Base-by-base conservation (phyloP, 75 land plant genomes). In the Cryptomeria japonica region DNA sequence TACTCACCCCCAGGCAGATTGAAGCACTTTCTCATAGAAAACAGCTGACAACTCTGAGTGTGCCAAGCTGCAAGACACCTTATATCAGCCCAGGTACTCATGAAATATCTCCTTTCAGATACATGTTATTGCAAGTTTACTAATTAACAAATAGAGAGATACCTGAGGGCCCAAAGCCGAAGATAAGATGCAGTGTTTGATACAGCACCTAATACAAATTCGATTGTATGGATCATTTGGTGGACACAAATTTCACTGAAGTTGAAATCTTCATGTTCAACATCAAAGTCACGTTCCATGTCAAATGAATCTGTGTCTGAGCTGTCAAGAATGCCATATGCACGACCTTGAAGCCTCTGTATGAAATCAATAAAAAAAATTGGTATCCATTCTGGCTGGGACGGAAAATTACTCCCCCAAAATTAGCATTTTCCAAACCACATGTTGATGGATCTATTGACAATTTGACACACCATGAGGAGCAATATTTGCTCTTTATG, bases 101-200 rank as follows among this genome's bases (percentile, higher is more conserved):
- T 12, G 2, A 82, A 82, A 82, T 28, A 82, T 46, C 9, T 82
- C 25, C 34, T 82, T 22, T 46, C 53, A 46, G 84, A 44, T 44
- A 41, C 12, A 41, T 44, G 84, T 25, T 42, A 41, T 12, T 25
- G 46, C 3, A 61, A 10, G 46, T 34, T 86, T 47, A 28, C 22
- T 78, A 56, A 38, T 34, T 19, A 19, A 32, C 14, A 49, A 86
- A 77, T 68, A 76, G 15, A 68, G 32, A 41, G 51, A 28, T 90
- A 94, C 99, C 99, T 98, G 80, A 98, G 95, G 72, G 99, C 99
- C 99, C 99, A 98, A 41, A 98, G 93, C 5, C 99, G 97, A 56
- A 98, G 98, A 87, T 98, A 98, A 11, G 99, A 98, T 86, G 99
- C 99, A 16, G 99, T 97, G 87, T 98, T 98, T 84, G 99, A 98